These are phyloP conservation scores for Lipomyces yamanashiensis DNA, from an alignment of 805 yeast genomes.

Conservation along the genomic window DNA sequence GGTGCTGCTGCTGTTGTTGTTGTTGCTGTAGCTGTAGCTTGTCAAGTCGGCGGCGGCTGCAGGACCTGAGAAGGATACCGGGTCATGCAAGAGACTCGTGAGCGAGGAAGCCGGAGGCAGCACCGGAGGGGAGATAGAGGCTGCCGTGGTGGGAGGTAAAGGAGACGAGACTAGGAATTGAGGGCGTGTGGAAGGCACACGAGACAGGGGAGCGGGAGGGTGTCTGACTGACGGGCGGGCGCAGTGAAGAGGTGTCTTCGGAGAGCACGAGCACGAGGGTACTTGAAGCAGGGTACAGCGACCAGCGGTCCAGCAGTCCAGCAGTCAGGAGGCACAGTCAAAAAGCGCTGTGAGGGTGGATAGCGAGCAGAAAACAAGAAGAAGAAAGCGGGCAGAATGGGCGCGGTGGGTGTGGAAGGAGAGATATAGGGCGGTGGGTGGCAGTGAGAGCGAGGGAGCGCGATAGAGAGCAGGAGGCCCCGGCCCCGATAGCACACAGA, in stretches of 20 bases:
- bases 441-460: background rate
- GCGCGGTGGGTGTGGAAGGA: background rate
- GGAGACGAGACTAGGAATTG: background rate
- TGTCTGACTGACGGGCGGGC: background rate
- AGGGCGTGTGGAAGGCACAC: background rate
- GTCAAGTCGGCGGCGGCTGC: background rate
- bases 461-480: background rate
- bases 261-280: too few relatives aligned
- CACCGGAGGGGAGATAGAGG: slow-evolving; percentile 9
- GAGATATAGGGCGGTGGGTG: background rate
- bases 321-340: too few relatives aligned
- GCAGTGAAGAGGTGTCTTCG: too few relatives aligned
- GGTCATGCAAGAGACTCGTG: slow-evolving; percentile 11
- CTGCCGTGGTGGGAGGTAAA: slow-evolving; percentile 7
- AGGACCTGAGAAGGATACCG: background rate
- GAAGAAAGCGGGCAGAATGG: background rate
- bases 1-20: background rate
- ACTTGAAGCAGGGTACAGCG: too few relatives aligned
- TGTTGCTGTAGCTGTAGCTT: too few relatives aligned
- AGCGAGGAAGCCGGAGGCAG: slow-evolving; percentile 16
- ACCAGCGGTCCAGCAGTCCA: too few relatives aligned
- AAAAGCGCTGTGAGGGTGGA: too few relatives aligned
- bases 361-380: background rate
- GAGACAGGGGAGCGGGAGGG: background rate
- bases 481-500: slow-evolving; percentile 15